Conservation (phyloP, 805 yeast genomes). For the Kregervanrija pseudodelftensis region DNA sequence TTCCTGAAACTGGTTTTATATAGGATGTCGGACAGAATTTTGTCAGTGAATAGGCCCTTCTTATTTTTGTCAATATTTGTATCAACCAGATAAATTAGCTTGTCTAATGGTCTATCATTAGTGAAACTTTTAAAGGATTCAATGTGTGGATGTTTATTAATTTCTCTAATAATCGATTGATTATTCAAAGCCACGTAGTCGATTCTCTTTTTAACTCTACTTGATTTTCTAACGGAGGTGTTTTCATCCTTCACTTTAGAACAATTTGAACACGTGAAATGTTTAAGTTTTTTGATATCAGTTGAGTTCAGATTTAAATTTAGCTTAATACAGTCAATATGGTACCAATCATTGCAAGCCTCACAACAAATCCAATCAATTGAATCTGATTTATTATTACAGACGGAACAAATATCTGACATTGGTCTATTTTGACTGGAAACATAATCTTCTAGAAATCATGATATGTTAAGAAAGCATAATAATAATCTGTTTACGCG, state of each 20-base stretch:
- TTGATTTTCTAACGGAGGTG: too few species aligned
- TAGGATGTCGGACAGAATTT: conserved; percentile 16
- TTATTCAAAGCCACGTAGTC: conserved; percentile 77
- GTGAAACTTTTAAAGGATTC: conserved; percentile 25
- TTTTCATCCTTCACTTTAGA: conserved; percentile 25
- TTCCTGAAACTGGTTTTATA: conserved; percentile 20
- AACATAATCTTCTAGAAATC: too few species aligned
- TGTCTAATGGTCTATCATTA: conserved; percentile 20
- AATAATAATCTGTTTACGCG: too few species aligned
- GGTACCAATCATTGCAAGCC: conserved; percentile 48
- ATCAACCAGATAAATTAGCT: conserved; percentile 24
- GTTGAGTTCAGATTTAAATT: conserved; percentile 12
- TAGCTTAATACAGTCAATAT: conserved; percentile 39
- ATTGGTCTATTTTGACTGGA: too few species aligned
- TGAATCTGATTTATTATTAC: conserved; percentile 8
- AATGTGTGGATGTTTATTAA: conserved; percentile 55
- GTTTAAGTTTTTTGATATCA: conserved; percentile 33
- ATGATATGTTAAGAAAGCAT: too few species aligned
- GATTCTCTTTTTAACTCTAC: conserved; percentile 31
- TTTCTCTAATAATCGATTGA: conserved; percentile 49
- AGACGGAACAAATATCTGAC: too few species aligned
- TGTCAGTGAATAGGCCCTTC: conserved; percentile 21
- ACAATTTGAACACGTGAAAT: conserved; percentile 54
- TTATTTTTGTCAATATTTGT: conserved; percentile 10
- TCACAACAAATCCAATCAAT: conserved; percentile 53